phyloP scores from a whole-genome alignment of 208 protist genomes.

The Leishmania turanica region DNA sequence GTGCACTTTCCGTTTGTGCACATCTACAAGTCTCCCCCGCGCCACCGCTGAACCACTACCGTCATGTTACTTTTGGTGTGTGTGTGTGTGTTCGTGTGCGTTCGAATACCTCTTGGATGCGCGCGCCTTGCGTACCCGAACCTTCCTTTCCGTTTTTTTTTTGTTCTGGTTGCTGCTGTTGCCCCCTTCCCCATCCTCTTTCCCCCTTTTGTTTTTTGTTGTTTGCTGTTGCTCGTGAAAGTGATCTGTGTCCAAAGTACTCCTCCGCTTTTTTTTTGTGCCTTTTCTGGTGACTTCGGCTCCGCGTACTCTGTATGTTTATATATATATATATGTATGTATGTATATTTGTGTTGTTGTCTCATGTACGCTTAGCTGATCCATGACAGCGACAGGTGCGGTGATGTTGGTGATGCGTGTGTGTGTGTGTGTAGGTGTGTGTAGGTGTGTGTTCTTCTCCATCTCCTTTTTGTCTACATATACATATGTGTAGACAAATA shows the following conservation, averaged over 20 bases:
- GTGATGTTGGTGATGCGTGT: not conserved
- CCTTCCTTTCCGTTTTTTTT: not conserved
- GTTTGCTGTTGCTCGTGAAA: not conserved
- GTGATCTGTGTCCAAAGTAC: not conserved
- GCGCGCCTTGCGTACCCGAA: not conserved
- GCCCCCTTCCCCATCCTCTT: not conserved
- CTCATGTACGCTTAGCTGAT: not conserved
- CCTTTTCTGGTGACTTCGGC: conserved; percentile 4
- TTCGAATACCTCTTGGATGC: not conserved
- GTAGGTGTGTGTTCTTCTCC: not conserved
- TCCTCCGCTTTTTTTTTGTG: conserved; percentile 4
- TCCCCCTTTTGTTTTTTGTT: not conserved
- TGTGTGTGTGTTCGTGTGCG: not conserved
- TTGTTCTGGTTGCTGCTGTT: not conserved
- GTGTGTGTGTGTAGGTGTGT: not conserved
- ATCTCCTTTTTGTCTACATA: not conserved
- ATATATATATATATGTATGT: not conserved
- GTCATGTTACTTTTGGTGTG: not conserved
- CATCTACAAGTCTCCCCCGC: not conserved
- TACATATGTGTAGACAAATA: not conserved
- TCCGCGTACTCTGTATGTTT: not conserved
- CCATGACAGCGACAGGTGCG: not conserved
- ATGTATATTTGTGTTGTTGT: not conserved
- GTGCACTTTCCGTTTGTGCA: not conserved
- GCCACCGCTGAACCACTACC: not conserved